Evolutionary conservation across 2,329 filamentous ascomycete genomes (phyloP), one percentile per base, ranked within the genome.

Genomic region (Pestalotiopsis sp.): DNA sequence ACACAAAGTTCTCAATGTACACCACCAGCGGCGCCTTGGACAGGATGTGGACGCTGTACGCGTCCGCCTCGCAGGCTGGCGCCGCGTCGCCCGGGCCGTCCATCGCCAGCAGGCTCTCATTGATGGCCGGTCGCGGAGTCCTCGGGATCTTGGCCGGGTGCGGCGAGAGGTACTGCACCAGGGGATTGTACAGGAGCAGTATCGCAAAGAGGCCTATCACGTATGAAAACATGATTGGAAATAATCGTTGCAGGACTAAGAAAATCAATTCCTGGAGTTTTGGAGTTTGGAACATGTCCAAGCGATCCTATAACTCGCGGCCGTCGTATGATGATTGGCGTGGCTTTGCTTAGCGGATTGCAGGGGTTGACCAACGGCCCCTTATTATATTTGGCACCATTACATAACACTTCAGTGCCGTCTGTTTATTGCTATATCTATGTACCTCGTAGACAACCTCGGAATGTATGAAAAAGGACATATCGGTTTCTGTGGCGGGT

Each of bases 1-100:
- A 81, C 66, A 89, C 71, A 71, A 89, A 89, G 20, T 82, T 79
- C 76, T 87, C 85, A 13, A 89, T 77, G 70, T 89, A 89, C 4
- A 89, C 73, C 2, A 89, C 84, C 49, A 89, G 74, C 23, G 87
- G 86, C 67, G 83, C 83, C 67, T 83, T 81, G 59, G 81, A 86
- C 68, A 85, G 75, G 27, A 88, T 79, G 67, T 85, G 84, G 57
- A 85, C 81, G 1, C 79, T 77, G 74, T 87, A 86, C 2, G 78
- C 71, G 69, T 86, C 81, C 1, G 78, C 73, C 0, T 76, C 74
- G 67, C 84, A 87, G 9, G 12, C 36, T 17, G 68, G 63, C 31
- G 72, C 72, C 23, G 80, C 80, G 64, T 78, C 78, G 71, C 82
- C 80, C 56, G 75, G 71, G 6, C 68, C 68, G 65, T 87, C 85